Evolutionary conservation across 2,329 filamentous ascomycete species (phyloP).

Genomic region (Westerdykella ornata): DNA sequence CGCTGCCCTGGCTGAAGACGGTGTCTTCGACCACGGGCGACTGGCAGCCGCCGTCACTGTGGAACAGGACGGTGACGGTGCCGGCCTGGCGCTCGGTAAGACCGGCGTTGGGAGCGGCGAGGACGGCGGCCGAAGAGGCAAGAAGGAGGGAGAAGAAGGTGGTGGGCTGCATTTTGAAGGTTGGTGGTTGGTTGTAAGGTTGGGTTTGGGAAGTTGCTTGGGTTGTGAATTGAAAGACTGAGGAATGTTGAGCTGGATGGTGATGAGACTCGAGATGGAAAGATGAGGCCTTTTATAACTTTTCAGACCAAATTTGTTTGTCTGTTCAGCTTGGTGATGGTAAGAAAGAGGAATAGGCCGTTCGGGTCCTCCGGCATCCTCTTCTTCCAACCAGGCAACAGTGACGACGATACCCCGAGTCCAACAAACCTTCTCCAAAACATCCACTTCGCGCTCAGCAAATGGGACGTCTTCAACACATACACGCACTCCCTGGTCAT

Average conservation of each 20-base stretch:
- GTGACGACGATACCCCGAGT: no score
- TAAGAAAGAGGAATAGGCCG: no score
- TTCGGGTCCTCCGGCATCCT: no score
- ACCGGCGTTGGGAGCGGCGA: not conserved
- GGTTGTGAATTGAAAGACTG: not conserved
- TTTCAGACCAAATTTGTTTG: not conserved
- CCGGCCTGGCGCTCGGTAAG: not conserved
- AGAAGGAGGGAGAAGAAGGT: conserved; percentile 2
- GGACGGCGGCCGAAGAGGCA: conserved; percentile 1
- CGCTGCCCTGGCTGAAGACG: conserved; percentile 3
- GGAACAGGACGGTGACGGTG: conserved; percentile 5
- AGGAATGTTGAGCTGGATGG: not conserved
- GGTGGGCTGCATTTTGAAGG: conserved; percentile 3
- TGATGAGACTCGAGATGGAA: not conserved
- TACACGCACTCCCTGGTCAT: no score
- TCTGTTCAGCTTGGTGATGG: no score
- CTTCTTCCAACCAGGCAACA: no score
- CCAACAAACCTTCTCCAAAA: no score
- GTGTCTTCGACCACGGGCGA: conserved; percentile 5
- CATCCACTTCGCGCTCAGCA: no score
- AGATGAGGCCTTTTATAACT: not conserved
- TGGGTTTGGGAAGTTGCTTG: not conserved
- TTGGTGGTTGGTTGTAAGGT: not conserved
- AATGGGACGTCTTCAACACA: no score
- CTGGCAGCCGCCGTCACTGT: conserved; percentile 3